phyloP scores from a whole-genome alignment of 2,329 filamentous ascomycete species.

The Beauveria sp. region DNA sequence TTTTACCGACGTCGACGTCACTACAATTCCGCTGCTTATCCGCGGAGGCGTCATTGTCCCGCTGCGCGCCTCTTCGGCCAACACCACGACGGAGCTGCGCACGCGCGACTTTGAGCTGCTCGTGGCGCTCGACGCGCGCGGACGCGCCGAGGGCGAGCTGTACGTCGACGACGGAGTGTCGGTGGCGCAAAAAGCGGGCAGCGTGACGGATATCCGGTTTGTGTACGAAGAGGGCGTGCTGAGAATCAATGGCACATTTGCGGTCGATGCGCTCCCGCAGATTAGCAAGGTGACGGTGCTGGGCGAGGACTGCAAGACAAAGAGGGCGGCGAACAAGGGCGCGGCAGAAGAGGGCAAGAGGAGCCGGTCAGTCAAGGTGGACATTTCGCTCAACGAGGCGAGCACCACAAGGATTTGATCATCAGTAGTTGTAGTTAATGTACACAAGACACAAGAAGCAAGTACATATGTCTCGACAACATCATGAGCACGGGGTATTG shows the following conservation, averaged over 20 bases:
- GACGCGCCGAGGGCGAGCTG: constrained; percentile 54
- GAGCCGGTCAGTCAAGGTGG: constrained; percentile 8
- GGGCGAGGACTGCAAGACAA: constrained; percentile 21
- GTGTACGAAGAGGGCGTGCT: constrained; percentile 45
- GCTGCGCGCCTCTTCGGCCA: constrained; percentile 44
- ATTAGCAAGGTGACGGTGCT: constrained; percentile 45
- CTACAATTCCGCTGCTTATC: constrained; percentile 65
- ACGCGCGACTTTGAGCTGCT: constrained; percentile 63
- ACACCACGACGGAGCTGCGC: constrained; percentile 57
- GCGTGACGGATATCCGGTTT: constrained; percentile 60
- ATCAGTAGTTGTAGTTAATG: no score
- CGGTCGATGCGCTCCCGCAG: constrained; percentile 52
- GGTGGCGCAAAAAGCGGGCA: constrained; percentile 52
- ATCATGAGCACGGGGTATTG: no score
- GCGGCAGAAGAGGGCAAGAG: constrained; percentile 3
- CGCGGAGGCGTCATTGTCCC: constrained; percentile 58
- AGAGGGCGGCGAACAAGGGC: not conserved
- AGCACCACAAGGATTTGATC: constrained; percentile 8
- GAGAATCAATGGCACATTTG: constrained; percentile 41
- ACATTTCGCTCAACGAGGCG: constrained; percentile 13
- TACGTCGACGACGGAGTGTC: constrained; percentile 71
- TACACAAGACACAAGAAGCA: not conserved
- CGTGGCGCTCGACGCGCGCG: constrained; percentile 56
- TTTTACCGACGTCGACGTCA: constrained; percentile 40
- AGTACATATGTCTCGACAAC: no score